Base-by-base conservation (phyloP, 305 asterid species). In the Plantago coronopus region DNA sequence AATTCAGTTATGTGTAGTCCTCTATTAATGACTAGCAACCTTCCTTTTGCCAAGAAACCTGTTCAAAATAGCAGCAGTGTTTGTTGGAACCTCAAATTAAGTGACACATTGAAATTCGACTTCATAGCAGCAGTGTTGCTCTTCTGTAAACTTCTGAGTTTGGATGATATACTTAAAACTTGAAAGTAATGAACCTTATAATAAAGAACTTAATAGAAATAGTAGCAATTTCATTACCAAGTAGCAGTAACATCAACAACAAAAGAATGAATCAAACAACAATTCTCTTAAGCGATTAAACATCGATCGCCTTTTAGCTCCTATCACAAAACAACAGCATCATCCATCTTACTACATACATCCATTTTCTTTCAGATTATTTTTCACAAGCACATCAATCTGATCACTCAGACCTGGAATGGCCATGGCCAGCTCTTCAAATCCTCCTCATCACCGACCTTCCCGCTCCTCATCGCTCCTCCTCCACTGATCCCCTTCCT, bases 381-480 rank as follows among this genome's bases (percentile, higher is more conserved):
- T 44, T 13, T 53, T 13, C 19, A 17, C 15, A n/a, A n/a, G n/a
- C n/a, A n/a, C n/a, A n/a, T n/a, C n/a, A n/a, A 59, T 13, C 20
- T 4, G 66, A 7, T 34, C 40, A 34, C 40, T 34, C 40, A 34
- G 11, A 91, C 96, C 77, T 82, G 91, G 54, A 84, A 84, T 15
- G 95, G 98, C 94, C 95, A 86, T n/a, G 98, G 98, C 94, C 86
- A 84, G 59, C 66, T 85, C 85, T 86, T 90, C 80, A 85, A 58
- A 69, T 87, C 95, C n/a, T 82, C 95, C 13, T 85, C 95, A 68
- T 81, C 87, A 17, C 64, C 74, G 17, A 75, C 83, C 61, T 78
- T 81, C 34, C 79, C 81, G 54, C 79, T 80, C 74, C 71, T 84
- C 78, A 62, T 59, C 21, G 21, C 54, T 1, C 46, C n/a, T 5